phyloP scores from a whole-genome alignment of 2,329 filamentous ascomycete species.

The Stylonectria norvegica region DNA sequence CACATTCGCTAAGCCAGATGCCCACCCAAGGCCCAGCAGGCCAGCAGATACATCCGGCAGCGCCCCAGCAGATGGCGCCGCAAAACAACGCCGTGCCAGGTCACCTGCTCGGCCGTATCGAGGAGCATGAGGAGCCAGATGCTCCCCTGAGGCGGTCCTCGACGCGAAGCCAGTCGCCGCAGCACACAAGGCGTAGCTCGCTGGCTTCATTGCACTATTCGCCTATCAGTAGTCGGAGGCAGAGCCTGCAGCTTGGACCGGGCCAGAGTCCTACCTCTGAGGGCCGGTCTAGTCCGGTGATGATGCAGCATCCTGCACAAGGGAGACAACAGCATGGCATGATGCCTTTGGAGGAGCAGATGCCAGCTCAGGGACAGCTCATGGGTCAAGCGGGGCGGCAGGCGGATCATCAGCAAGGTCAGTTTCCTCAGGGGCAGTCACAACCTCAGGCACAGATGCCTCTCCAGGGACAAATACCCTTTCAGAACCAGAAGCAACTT shows the following conservation, averaged over 20 bases:
- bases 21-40: constrained; percentile 10
- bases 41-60: constrained; percentile 10
- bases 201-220: constrained; percentile 16
- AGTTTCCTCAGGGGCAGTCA: constrained; percentile 1
- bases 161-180: constrained; percentile 11
- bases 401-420: background rate
- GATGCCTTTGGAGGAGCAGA: constrained; percentile 2
- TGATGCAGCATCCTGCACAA: constrained; percentile 2
- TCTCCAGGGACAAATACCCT: constrained; percentile 4
- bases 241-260: constrained; percentile 17
- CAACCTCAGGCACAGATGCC: constrained; percentile 7
- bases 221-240: constrained; percentile 17
- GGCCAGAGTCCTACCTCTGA: background rate
- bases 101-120: constrained; percentile 22
- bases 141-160: constrained; percentile 18
- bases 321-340: constrained; percentile 4
- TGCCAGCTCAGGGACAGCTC: constrained; percentile 12
- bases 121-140: constrained; percentile 21
- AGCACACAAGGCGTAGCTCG: constrained; percentile 14
- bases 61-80: constrained; percentile 8
- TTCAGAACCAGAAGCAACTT: constrained; percentile 8
- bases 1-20: constrained; percentile 14
- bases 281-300: background rate
- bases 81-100: constrained; percentile 1
- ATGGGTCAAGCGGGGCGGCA: too few relatives aligned